phyloP scores from a whole-genome alignment of 352 stramenopile genomes.

The Globisporangium irregulare region DNA sequence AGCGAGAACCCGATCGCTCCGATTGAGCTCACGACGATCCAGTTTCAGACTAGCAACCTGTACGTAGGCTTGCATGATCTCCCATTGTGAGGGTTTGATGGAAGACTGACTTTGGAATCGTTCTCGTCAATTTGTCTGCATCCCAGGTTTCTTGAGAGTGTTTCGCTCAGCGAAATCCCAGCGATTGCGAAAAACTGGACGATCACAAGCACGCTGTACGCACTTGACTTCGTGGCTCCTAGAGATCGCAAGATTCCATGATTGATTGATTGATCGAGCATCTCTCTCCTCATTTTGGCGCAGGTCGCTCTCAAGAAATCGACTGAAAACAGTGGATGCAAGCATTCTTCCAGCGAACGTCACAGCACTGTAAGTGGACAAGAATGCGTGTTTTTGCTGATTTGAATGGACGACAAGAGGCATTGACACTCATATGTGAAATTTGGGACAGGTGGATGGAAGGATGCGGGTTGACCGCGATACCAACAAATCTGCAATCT shows the following conservation, averaged over 20 bases:
- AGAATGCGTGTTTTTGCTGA: neutral
- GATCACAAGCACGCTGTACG: slow-evolving; percentile 13
- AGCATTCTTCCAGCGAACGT: slow-evolving; percentile 9
- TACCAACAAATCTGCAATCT: slow-evolving; percentile 8
- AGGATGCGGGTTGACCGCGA: slow-evolving; percentile 2
- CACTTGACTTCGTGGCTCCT: neutral
- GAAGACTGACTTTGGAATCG: neutral
- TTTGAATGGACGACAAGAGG: neutral
- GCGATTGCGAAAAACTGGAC: slow-evolving; percentile 14
- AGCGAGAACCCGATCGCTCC: slow-evolving; percentile 18
- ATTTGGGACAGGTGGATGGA: slow-evolving; percentile 10
- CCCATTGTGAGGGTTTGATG: neutral
- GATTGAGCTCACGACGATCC: slow-evolving; percentile 14
- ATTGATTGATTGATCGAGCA: neutral
- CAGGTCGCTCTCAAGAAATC: slow-evolving; percentile 17
- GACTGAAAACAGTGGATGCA: neutral
- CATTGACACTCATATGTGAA: neutral
- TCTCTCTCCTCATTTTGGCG: neutral
- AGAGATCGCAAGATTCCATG: neutral
- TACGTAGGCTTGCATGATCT: neutral
- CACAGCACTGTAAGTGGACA: slow-evolving; percentile 10
- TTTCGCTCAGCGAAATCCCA: slow-evolving; percentile 14
- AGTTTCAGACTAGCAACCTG: slow-evolving; percentile 15
- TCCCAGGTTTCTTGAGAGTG: slow-evolving; percentile 13
- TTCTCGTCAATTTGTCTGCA: neutral